Conservation (phyloP, 2,329 filamentous ascomycete genomes). For the Neofusicoccum laricinum region DNA sequence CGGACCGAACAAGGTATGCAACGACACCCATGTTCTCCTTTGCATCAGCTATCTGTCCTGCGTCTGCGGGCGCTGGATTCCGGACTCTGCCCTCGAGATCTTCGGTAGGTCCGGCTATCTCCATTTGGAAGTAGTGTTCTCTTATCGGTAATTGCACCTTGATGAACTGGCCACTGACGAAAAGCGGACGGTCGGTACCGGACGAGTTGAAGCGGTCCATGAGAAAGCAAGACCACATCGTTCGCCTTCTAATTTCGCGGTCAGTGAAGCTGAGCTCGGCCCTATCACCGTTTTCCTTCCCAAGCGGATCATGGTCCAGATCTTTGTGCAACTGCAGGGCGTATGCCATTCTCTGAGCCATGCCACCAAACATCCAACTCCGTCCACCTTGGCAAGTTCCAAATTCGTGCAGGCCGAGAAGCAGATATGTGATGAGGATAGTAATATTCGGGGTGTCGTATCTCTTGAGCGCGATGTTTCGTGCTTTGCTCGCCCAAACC, state of each 20-base stretch:
- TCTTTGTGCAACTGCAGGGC: conserved; percentile 92
- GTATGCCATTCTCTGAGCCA: conserved; percentile 95
- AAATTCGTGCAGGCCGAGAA: conserved; percentile 91
- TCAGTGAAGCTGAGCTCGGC: conserved; percentile 82
- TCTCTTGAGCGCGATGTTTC: conserved; percentile 79
- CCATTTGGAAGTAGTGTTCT: conserved; percentile 84
- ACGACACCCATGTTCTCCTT: conserved; percentile 91
- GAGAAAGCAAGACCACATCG: conserved; percentile 97
- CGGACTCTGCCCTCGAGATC: conserved; percentile 70
- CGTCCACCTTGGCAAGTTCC: conserved; percentile 94
- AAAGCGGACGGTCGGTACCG: conserved; percentile 86
- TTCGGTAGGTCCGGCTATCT: conserved; percentile 86
- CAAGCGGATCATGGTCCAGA: conserved; percentile 74
- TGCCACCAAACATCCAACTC: conserved; percentile 93
- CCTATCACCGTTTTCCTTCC: conserved; percentile 54
- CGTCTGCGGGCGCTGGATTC: conserved; percentile 60
- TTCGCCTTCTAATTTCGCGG: conserved; percentile 84
- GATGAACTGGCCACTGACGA: conserved; percentile 84
- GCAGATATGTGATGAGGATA: conserved; percentile 83
- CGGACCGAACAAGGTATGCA: conserved; percentile 80
- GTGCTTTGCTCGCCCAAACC: conserved; percentile 83
- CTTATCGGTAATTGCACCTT: conserved; percentile 88
- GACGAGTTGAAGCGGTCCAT: conserved; percentile 99
- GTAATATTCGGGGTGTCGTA: conserved; percentile 97
- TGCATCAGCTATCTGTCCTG: conserved; percentile 63